Evolutionary conservation across 495 filamentous ascomycete genomes (phyloP).

Genomic region (Lichina pygmaea): DNA sequence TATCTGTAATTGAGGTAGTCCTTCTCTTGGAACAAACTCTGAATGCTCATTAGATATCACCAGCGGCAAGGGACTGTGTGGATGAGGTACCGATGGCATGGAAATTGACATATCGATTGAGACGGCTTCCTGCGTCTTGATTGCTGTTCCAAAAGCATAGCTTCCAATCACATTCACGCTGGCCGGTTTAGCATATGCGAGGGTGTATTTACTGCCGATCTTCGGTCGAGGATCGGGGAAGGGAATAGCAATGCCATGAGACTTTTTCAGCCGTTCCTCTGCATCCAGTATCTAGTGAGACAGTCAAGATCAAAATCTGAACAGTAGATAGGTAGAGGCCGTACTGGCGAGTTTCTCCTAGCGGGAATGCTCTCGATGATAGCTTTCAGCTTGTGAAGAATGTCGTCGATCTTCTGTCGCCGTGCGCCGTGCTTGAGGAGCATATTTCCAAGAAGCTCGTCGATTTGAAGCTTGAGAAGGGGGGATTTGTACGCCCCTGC

Average conservation of each 20-base stretch:
- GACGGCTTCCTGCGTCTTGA: slow-evolving; percentile 26
- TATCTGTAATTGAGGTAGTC: slow-evolving; percentile 84
- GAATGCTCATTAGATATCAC: background rate
- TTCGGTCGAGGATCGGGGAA: slow-evolving; percentile 55
- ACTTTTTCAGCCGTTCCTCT: slow-evolving; percentile 35
- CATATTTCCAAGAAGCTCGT: slow-evolving; percentile 50
- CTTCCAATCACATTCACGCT: slow-evolving; percentile 75
- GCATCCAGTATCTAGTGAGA: slow-evolving; percentile 30
- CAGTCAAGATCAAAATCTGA: slow-evolving; percentile 3
- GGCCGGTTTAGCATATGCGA: slow-evolving; percentile 47
- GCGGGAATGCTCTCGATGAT: slow-evolving; percentile 46
- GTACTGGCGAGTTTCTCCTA: slow-evolving; percentile 21
- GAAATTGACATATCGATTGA: slow-evolving; percentile 60
- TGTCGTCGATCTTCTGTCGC: slow-evolving; percentile 34
- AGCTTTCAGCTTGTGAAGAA: slow-evolving; percentile 42
- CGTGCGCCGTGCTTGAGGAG: slow-evolving; percentile 39
- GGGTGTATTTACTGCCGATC: slow-evolving; percentile 48
- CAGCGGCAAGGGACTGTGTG: background rate
- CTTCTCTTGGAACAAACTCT: slow-evolving; percentile 61
- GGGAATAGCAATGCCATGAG: slow-evolving; percentile 39
- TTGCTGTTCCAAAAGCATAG: slow-evolving; percentile 50
- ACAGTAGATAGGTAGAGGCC: background rate
- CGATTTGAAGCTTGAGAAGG: slow-evolving; percentile 67
- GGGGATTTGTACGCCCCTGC: slow-evolving; percentile 29
- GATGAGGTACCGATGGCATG: slow-evolving; percentile 35